Evolutionary conservation across 257 asterid genomes (phyloP).

Genomic region (Rauvolfia tetraphylla): DNA sequence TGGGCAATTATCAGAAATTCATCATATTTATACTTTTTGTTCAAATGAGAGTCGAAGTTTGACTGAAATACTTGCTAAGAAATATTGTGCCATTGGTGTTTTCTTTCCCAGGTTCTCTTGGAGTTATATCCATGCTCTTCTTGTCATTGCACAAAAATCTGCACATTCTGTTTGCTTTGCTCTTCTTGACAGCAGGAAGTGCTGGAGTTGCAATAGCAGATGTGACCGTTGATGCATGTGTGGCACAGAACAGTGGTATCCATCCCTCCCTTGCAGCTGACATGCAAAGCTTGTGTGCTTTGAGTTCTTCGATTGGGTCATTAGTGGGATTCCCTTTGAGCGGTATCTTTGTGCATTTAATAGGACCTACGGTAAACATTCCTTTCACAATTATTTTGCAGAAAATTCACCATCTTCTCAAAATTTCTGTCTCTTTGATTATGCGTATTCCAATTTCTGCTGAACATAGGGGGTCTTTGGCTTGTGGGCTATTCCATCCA

Average conservation of each 20-base stretch:
- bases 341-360: constrained; percentile 78
- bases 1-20: not conserved
- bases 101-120: constrained; percentile 57
- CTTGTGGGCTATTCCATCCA: constrained; percentile 69
- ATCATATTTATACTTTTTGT: not conserved
- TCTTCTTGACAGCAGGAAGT: constrained; percentile 78
- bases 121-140: constrained; percentile 74
- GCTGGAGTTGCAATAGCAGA: constrained; percentile 98
- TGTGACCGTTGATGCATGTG: constrained; percentile 95
- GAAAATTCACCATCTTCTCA: not conserved
- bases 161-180: constrained; percentile 66
- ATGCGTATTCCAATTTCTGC: not conserved
- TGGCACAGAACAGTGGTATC: constrained; percentile 76
- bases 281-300: constrained; percentile 89
- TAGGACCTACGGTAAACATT: constrained; percentile 76
- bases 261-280: constrained; percentile 85
- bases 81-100: not conserved
- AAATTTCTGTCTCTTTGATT: not conserved
- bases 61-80: not conserved
- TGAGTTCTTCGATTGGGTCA: constrained; percentile 84
- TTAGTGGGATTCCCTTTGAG: constrained; percentile 78
- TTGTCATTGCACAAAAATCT: constrained; percentile 61
- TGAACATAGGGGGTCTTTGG: constrained; percentile 82
- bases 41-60: not conserved
- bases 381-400: not conserved